phyloP scores from a whole-genome alignment of 805 yeast species.

The Candida nemodendra region DNA sequence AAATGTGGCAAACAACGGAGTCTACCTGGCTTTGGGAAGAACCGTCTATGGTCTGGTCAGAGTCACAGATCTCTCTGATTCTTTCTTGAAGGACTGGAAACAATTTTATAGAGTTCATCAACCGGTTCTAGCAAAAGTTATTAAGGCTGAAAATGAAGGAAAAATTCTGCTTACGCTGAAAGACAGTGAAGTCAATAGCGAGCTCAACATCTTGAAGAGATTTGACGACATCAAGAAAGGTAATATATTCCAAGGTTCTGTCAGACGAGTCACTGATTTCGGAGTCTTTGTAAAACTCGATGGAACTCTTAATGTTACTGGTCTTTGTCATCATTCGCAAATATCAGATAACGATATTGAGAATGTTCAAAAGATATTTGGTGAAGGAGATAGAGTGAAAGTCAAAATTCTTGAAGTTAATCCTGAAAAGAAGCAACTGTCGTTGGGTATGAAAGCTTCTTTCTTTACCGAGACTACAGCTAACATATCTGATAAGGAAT shows the following conservation, averaged over 20 bases:
- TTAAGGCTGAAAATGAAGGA: slow-evolving; percentile 58
- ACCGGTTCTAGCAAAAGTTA: slow-evolving; percentile 69
- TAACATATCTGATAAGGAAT: slow-evolving; percentile 27
- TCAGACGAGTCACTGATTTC: slow-evolving; percentile 74
- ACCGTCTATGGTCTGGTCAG: slow-evolving; percentile 75
- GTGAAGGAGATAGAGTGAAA: slow-evolving; percentile 88
- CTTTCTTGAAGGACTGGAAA: slow-evolving; percentile 86
- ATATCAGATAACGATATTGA: slow-evolving; percentile 67
- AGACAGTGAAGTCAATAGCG: slow-evolving; percentile 76
- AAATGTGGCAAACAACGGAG: slow-evolving; percentile 69
- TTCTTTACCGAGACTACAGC: slow-evolving; percentile 47
- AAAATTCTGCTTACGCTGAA: slow-evolving; percentile 76
- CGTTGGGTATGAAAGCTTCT: slow-evolving; percentile 94
- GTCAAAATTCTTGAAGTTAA: slow-evolving; percentile 72
- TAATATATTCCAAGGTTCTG: slow-evolving; percentile 72
- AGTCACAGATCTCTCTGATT: slow-evolving; percentile 77
- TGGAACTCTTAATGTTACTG: slow-evolving; percentile 71
- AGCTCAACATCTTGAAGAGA: slow-evolving; percentile 52
- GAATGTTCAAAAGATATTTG: slow-evolving; percentile 65
- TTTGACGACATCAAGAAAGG: slow-evolving; percentile 70
- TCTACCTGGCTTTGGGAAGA: slow-evolving; percentile 75
- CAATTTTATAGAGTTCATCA: slow-evolving; percentile 69
- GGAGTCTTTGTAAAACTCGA: slow-evolving; percentile 88
- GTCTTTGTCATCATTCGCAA: slow-evolving; percentile 84
- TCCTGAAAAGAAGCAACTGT: slow-evolving; percentile 64